Percentiles rank a stretch among this genome's conserved stretches.
These are phyloP conservation scores for Coffea canephora DNA, from an alignment of 257 asterid genomes.

Conservation along the genomic window DNA sequence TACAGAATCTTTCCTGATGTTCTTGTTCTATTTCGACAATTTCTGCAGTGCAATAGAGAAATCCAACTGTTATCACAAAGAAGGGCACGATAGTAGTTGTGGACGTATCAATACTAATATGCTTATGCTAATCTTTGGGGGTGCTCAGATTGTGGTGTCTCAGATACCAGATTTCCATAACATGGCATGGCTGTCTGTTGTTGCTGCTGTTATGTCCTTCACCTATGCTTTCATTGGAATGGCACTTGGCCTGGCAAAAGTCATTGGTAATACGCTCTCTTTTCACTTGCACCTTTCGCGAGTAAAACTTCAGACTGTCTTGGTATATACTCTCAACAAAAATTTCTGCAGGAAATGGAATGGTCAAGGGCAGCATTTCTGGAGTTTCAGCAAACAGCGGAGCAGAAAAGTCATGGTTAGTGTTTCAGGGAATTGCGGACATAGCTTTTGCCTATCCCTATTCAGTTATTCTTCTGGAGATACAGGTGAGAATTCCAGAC, in stretches of 20 bases:
- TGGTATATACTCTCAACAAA: not conserved
- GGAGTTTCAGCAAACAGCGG: slow-evolving; percentile 10
- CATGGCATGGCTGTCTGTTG: slow-evolving; percentile 57
- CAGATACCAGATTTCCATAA: slow-evolving; percentile 70
- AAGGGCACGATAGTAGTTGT: slow-evolving; percentile 52
- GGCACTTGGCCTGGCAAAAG: slow-evolving; percentile 69
- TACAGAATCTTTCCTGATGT: not conserved
- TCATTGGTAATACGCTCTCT: slow-evolving; percentile 36
- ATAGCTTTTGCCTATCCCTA: slow-evolving; percentile 82
- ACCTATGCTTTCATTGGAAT: slow-evolving; percentile 57
- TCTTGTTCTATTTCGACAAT: not conserved
- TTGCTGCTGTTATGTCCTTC: slow-evolving; percentile 74
- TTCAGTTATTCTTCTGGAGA: slow-evolving; percentile 64
- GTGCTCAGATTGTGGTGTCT: slow-evolving; percentile 51
- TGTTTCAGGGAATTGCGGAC: slow-evolving; percentile 74
- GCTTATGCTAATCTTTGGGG: slow-evolving; percentile 54
- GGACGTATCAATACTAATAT: slow-evolving; percentile 29
- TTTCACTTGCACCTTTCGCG: not conserved
- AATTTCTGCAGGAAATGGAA: slow-evolving; percentile 51
- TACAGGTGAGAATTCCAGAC: slow-evolving; percentile 44
- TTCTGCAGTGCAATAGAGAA: slow-evolving; percentile 59
- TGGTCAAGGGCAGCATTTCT: slow-evolving; percentile 45
- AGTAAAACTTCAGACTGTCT: not conserved
- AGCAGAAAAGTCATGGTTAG: slow-evolving; percentile 45
- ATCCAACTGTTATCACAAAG: slow-evolving; percentile 63